Evolutionary conservation across 2,329 filamentous ascomycete species (phyloP).

Genomic region (Lachnum nothofagi): DNA sequence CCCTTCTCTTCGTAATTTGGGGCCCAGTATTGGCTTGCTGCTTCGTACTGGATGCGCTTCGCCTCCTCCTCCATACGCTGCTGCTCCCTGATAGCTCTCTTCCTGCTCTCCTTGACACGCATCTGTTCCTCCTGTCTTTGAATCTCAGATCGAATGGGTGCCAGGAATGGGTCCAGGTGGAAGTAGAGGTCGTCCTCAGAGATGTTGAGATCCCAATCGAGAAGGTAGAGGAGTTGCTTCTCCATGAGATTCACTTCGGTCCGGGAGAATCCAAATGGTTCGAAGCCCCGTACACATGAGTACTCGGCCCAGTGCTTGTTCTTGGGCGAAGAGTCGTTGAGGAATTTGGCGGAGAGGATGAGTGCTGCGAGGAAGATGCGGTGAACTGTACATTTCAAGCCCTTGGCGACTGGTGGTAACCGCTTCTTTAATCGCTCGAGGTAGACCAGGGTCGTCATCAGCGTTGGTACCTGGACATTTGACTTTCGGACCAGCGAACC

Average conservation of each 20-base stretch:
- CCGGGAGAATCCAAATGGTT: conserved; percentile 81
- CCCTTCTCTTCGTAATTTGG: conserved; percentile 19
- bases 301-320: conserved; percentile 99
- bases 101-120: conserved; percentile 18
- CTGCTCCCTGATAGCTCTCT: conserved; percentile 21
- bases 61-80: conserved; percentile 22
- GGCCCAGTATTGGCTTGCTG: conserved; percentile 25
- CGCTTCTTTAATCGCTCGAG: conserved; percentile 76
- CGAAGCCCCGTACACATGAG: conserved; percentile 61
- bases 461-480: conserved; percentile 92
- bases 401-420: conserved; percentile 90
- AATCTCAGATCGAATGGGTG: conserved; percentile 67
- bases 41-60: conserved; percentile 20
- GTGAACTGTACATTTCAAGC: conserved; percentile 92
- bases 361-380: conserved; percentile 90
- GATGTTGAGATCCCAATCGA: conserved; percentile 92
- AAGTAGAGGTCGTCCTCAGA: conserved; percentile 77
- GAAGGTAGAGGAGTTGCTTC: conserved; percentile 90
- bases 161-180: conserved; percentile 83
- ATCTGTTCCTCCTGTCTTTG: conserved; percentile 23
- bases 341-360: conserved; percentile 87
- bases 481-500: conserved; percentile 83
- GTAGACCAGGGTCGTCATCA: conserved; percentile 97
- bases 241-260: conserved; percentile 99
- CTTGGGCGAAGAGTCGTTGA: conserved; percentile 98